Evolutionary conservation across 805 yeast species (phyloP), one percentile per base, ranked within the genome.

Genomic region (Groenewaldozyma salmanticensis): DNA sequence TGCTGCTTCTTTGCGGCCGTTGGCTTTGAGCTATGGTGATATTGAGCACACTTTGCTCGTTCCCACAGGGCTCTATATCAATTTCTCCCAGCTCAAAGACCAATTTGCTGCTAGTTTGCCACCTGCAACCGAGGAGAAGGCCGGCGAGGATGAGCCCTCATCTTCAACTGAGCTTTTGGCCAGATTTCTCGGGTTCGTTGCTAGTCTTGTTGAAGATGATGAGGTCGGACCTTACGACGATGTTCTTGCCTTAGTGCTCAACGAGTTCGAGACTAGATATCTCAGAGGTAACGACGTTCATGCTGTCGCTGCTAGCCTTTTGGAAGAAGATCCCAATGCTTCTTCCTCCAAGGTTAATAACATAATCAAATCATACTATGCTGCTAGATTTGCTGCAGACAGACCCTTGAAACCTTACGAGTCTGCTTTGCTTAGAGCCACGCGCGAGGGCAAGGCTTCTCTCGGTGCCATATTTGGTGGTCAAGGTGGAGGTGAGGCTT

Each of bases 401-500:
- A 61, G 70, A 41, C 73, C 79, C 31, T 67, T 73, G 52, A 62
- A 63, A 55, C 65, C 66, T 48, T 68, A 72, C 47, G 71, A 65
- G 39, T 68, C 79, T 19, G 78, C 81, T 39, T 70, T 90, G 44
- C 72, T 86, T 60, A 70, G 77, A 47, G 77, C 82, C 39, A 74
- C 74, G n/a, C 58, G 67, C 39, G 69, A 70, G 44, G 66, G 70
- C 33, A 64, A 71, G 38, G 84, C 88, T 35, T 68, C 71, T 46
- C 64, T 88, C 42, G 77, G 74, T 45, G 95, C 96, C 49, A 78
- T 92, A 52, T 92, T 90, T 56, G 98, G 99, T 61, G 99, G 99
- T 57, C 99, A 92, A 70, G 99, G 99, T 66, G 90, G 86, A 69
- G 80, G 94, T 40, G 97, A 92, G 60, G 96, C 92, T 61, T 92